phyloP scores from a whole-genome alignment of 2,329 filamentous ascomycete species.

The Ilyonectria destructans region DNA sequence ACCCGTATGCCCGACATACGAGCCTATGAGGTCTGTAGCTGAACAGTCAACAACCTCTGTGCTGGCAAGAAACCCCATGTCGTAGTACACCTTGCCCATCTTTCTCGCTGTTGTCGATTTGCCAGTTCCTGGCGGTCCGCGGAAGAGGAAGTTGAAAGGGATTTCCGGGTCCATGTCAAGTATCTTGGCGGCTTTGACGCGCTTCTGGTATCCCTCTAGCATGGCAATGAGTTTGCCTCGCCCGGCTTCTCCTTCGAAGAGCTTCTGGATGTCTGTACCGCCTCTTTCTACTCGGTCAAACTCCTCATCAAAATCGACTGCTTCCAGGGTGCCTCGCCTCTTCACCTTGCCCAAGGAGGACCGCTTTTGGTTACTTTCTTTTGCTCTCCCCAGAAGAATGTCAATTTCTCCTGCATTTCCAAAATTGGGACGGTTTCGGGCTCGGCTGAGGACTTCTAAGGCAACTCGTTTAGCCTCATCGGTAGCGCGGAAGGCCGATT shows the following conservation, averaged over 20 bases:
- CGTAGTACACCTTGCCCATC: constrained; percentile 83
- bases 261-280: constrained; percentile 61
- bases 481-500: constrained; percentile 69
- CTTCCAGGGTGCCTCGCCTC: constrained; percentile 78
- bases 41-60: constrained; percentile 77
- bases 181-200: constrained; percentile 50
- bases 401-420: constrained; percentile 84
- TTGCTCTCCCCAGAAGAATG: constrained; percentile 54
- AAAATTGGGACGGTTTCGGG: constrained; percentile 78
- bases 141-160: constrained; percentile 80
- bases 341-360: constrained; percentile 40
- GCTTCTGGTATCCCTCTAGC: constrained; percentile 70
- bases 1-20: constrained; percentile 80
- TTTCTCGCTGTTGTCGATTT: constrained; percentile 82
- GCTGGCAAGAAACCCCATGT: constrained; percentile 77
- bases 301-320: constrained; percentile 81
- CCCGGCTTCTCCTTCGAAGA: constrained; percentile 75
- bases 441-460: constrained; percentile 72
- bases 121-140: constrained; percentile 77
- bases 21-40: constrained; percentile 77
- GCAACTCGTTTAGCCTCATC: constrained; percentile 68
- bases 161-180: constrained; percentile 60
- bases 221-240: constrained; percentile 68
- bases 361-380: constrained; percentile 43
- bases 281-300: constrained; percentile 62